Conservation (phyloP, 169 alveolate genomes). For the Plasmodium fragile region DNA sequence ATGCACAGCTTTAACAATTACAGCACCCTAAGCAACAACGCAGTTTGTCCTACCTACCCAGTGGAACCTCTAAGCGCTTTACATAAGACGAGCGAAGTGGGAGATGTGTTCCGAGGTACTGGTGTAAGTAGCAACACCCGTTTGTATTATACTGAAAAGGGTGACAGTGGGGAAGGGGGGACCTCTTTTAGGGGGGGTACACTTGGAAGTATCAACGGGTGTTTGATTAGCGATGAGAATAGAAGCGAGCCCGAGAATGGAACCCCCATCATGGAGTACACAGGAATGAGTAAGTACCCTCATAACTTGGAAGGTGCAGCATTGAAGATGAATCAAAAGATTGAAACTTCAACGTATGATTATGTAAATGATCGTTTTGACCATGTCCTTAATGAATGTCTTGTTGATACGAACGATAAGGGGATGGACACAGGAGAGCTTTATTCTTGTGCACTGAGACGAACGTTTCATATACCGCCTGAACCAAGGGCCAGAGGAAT, state of each 20-base stretch:
- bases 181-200: neutral
- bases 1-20: neutral
- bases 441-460: neutral
- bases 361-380: conserved; percentile 7
- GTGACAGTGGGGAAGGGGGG: neutral
- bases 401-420: neutral
- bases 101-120: neutral
- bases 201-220: neutral
- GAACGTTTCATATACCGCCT: conserved; percentile 1
- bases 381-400: neutral
- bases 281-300: conserved; percentile 7
- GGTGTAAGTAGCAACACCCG: neutral
- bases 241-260: neutral
- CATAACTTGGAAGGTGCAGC: conserved; percentile 2
- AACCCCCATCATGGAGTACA: neutral
- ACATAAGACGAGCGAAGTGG: conserved; percentile 11
- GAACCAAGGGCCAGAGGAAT: conserved; percentile 24
- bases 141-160: neutral
- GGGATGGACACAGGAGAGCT: conserved; percentile 12
- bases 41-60: neutral
- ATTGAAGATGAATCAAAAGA: neutral
- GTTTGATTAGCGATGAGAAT: neutral
- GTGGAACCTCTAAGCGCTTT: neutral
- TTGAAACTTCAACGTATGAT: conserved; percentile 26
- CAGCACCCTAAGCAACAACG: neutral